Evolutionary conservation across 1,284 basidiomycete species (phyloP).

Genomic region (Peniophora sp.): DNA sequence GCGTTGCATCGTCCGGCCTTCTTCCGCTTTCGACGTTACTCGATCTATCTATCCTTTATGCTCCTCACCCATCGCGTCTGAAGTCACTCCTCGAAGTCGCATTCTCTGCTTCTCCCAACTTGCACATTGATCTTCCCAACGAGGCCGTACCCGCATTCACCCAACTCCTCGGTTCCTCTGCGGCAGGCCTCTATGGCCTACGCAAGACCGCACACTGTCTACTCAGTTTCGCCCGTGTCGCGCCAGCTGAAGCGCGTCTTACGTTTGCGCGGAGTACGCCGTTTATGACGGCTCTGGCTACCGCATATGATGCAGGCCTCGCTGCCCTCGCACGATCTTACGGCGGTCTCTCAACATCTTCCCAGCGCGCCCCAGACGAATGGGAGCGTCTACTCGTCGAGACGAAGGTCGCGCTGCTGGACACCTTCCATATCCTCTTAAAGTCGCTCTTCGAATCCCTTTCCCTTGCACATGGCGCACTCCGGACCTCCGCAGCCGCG

Average conservation of each 20-base stretch:
- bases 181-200: constrained; percentile 51
- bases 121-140: constrained; percentile 25
- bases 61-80: constrained; percentile 33
- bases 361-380: constrained; percentile 37
- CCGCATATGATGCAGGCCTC: constrained; percentile 51
- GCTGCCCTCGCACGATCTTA: constrained; percentile 46
- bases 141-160: constrained; percentile 52
- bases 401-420: constrained; percentile 64
- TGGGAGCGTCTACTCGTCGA: constrained; percentile 65
- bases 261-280: constrained; percentile 41
- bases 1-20: constrained; percentile 28
- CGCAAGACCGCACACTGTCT: constrained; percentile 56
- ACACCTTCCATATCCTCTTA: constrained; percentile 55
- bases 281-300: constrained; percentile 51
- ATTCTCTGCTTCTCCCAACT: constrained; percentile 21
- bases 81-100: constrained; percentile 35
- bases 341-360: constrained; percentile 34
- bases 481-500: constrained; percentile 40
- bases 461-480: constrained; percentile 28
- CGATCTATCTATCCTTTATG: constrained; percentile 55
- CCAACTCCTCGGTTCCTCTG: constrained; percentile 31
- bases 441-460: constrained; percentile 41
- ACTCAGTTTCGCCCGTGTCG: constrained; percentile 42
- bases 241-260: constrained; percentile 38
- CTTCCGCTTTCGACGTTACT: constrained; percentile 48